Conservation (phyloP, 2,329 filamentous ascomycete species). For the Nakataea oryzae region DNA sequence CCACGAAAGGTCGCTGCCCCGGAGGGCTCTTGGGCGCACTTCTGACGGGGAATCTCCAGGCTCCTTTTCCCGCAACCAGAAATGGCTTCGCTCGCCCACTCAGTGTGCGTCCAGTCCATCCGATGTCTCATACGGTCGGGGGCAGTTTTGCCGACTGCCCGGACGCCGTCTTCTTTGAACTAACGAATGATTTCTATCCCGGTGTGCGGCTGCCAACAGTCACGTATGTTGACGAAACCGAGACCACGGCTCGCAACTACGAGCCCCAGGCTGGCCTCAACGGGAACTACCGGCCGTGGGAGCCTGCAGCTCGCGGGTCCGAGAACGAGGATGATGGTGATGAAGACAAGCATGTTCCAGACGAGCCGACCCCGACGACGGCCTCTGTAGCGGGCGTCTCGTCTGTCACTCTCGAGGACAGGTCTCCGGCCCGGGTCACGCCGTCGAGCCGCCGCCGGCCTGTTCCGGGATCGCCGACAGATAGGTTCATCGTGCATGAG, state of each 20-base stretch:
- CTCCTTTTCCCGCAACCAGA: conserved; percentile 17
- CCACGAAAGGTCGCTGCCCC: too few species aligned
- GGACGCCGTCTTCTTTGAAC: not conserved
- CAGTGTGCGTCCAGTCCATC: conserved; percentile 12
- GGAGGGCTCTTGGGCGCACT: too few species aligned
- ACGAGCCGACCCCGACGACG: not conserved
- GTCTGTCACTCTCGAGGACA: not conserved
- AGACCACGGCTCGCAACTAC: not conserved
- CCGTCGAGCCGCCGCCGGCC: not conserved
- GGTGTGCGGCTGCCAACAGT: not conserved
- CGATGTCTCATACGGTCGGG: not conserved
- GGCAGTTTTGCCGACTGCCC: too few species aligned
- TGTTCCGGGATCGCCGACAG: conserved; percentile 13
- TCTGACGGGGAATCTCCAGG: too few species aligned
- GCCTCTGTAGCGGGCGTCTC: not conserved
- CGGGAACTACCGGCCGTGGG: not conserved
- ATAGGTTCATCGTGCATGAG: conserved; percentile 18
- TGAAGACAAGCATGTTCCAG: not conserved
- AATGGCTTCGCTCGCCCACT: conserved; percentile 20
- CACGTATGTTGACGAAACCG: conserved; percentile 3
- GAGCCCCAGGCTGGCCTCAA: not conserved
- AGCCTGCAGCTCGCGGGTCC: not conserved
- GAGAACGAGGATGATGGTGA: not conserved
- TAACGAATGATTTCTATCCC: not conserved
- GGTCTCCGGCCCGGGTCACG: not conserved